Evolutionary conservation across 805 yeast species (phyloP), one percentile per base, ranked within the genome.

Genomic region (Teunomyces pallodes): DNA sequence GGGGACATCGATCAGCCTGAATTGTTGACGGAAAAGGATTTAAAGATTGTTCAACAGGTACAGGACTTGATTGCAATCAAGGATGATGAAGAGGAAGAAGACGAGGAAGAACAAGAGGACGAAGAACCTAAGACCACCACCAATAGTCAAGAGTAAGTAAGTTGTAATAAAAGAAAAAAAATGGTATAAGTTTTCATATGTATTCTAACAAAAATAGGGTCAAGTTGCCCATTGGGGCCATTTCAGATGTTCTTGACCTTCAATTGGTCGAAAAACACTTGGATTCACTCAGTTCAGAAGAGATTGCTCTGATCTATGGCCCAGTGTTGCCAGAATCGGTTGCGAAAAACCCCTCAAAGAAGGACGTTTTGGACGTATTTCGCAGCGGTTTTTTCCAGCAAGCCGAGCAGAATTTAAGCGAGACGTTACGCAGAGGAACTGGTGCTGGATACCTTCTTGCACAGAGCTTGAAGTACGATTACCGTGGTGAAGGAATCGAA

Each of bases 1-100:
- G 88, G 84, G 7, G 81, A 82, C 58, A 87, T 83, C 48, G 86
- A 84, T 53, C 78, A 78, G 44, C 75, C 75, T 36, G 69, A 70
- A 46, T 76, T 76, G 59, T 79, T 85, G 67, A 81, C 86, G 26
- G 77, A 66, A 28, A 77, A 78, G 54, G 96, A 89, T 62, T 57
- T 66, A 52, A 74, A 72, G 41, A 69, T 84, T 33, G 57, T 76
- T 35, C 70, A 64, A 16, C 71, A 73, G 54, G 75, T 86, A 42
- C 67, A 76, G 49, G 76, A 76, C 28, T 60, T 81, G 47, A 73
- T 82, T 50, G 59, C 67, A 3, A 67, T 66, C 16, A 76, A 65
- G 32, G 81, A 66, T 4, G 73, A 66, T 9, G 70, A 60, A 10
- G 69, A 64, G 4, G 72, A 66, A 13, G 65, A 61, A n/a, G 64